A percentile compares a stretch with the other conserved stretches of the same genome.
These are phyloP conservation scores for Citropsis articulata DNA, from an alignment of 345 rosid species.

Conservation along the genomic window DNA sequence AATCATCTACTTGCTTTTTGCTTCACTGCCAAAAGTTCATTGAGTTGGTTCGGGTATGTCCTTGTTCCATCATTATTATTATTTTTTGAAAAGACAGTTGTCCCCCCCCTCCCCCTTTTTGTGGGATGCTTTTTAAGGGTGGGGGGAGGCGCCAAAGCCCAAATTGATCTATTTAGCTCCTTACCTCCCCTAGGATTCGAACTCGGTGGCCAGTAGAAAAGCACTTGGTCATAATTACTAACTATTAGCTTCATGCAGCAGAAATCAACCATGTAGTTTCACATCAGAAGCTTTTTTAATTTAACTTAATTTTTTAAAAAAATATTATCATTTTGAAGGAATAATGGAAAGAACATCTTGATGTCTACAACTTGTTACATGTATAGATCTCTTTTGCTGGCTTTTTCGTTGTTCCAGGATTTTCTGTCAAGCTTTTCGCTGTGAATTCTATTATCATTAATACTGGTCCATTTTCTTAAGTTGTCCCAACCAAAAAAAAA, in stretches of 20 bases:
- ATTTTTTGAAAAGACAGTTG: too few species aligned
- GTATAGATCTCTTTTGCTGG: background rate
- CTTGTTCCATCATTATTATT: conserved; percentile 13
- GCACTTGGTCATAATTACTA: too few species aligned
- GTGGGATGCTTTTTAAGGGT: too few species aligned
- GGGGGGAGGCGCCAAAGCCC: too few species aligned
- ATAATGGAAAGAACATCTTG: background rate
- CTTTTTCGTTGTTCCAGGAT: background rate
- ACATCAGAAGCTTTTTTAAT: background rate
- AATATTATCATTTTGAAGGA: background rate
- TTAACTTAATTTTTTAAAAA: background rate
- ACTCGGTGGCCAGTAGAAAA: too few species aligned
- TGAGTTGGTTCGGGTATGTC: conserved; percentile 80
- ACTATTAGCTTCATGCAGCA: background rate
- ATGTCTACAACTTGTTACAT: background rate
- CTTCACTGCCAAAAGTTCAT: conserved; percentile 88
- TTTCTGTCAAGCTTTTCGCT: background rate
- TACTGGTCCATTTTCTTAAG: background rate
- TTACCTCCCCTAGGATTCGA: too few species aligned
- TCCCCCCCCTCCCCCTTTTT: too few species aligned
- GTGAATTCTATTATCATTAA: background rate
- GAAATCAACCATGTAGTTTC: background rate
- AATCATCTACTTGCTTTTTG: conserved; percentile 80
- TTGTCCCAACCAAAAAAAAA: background rate
- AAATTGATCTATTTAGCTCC: too few species aligned